Conservation (phyloP, 768 basidiomycete species). For the Amanita brunnescens region DNA sequence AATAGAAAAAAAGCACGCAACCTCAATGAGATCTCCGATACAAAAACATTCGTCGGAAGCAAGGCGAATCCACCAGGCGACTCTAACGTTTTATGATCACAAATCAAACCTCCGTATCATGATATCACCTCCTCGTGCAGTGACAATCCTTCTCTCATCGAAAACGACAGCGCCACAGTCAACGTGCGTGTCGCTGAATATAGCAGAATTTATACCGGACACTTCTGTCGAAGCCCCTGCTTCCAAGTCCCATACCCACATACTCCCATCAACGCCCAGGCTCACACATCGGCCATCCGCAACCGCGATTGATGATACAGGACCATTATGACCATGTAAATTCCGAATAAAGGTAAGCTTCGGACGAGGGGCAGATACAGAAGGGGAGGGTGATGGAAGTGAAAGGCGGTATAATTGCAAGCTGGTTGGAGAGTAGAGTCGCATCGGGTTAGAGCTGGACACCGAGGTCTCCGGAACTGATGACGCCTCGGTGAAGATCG, state of each 20-base stretch:
- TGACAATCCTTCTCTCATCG: constrained; percentile 69
- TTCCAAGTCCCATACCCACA: constrained; percentile 88
- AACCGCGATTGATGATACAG: constrained; percentile 58
- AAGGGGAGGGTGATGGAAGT: constrained; percentile 39
- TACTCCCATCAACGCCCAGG: constrained; percentile 57
- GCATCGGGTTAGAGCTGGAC: constrained; percentile 16
- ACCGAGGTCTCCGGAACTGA: constrained; percentile 16
- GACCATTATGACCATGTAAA: constrained; percentile 60
- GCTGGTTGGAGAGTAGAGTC: constrained; percentile 33
- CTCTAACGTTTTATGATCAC: constrained; percentile 19
- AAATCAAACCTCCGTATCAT: constrained; percentile 52
- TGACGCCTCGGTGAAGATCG: constrained; percentile 13
- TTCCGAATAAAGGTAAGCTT: constrained; percentile 66
- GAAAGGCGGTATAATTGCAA: constrained; percentile 72
- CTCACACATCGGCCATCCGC: constrained; percentile 82
- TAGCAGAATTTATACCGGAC: constrained; percentile 18
- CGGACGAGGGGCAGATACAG: constrained; percentile 44
- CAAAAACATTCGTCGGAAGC: constrained; percentile 4
- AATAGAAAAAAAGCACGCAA: constrained; percentile 5
- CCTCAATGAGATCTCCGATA: constrained; percentile 7
- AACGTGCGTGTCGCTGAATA: constrained; percentile 12
- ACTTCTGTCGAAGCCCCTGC: constrained; percentile 39
- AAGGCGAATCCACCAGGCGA: not conserved
- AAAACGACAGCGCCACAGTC: constrained; percentile 48
- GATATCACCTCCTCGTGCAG: constrained; percentile 31